Percentiles rank a stretch among this genome's conserved stretches.
Conservation (phyloP, 2,329 filamentous ascomycete genomes). For the Penicillium digitatum region DNA sequence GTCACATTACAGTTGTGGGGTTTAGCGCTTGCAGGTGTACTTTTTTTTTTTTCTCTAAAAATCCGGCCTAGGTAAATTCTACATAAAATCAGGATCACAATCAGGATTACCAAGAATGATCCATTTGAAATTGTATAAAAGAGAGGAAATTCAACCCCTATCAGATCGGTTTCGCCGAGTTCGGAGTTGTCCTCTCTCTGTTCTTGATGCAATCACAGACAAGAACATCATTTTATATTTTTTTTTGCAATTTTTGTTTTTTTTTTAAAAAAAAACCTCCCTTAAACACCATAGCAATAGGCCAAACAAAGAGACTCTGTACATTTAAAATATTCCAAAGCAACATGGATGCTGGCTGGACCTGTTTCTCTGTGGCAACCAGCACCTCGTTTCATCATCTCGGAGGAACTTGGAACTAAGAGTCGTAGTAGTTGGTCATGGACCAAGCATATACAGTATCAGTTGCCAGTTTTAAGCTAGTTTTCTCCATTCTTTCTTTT, state of each 20-base stretch:
- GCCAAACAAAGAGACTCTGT: neutral
- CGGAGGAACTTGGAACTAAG: neutral
- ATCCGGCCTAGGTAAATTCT: fast-evolving
- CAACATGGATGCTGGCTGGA: neutral
- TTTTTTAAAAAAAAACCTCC: neutral
- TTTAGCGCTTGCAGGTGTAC: neutral
- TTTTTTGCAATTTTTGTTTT: too few relatives aligned
- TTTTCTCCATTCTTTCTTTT: neutral
- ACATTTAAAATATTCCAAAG: neutral
- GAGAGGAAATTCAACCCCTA: neutral
- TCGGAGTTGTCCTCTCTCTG: neutral
- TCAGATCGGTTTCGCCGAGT: too few relatives aligned
- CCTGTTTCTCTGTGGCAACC: neutral
- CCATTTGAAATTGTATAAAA: neutral
- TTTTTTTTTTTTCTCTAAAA: neutral
- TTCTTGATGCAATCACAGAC: neutral
- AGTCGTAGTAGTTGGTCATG: neutral
- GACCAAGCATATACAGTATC: neutral
- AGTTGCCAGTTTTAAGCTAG: neutral
- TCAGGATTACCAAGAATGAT: neutral
- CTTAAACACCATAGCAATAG: neutral
- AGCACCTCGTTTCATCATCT: neutral
- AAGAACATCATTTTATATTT: neutral
- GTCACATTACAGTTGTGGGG: neutral
- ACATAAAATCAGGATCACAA: neutral